Base-by-base conservation (phyloP, 2,329 filamentous ascomycete species). In the Tympanopsis confertula region DNA sequence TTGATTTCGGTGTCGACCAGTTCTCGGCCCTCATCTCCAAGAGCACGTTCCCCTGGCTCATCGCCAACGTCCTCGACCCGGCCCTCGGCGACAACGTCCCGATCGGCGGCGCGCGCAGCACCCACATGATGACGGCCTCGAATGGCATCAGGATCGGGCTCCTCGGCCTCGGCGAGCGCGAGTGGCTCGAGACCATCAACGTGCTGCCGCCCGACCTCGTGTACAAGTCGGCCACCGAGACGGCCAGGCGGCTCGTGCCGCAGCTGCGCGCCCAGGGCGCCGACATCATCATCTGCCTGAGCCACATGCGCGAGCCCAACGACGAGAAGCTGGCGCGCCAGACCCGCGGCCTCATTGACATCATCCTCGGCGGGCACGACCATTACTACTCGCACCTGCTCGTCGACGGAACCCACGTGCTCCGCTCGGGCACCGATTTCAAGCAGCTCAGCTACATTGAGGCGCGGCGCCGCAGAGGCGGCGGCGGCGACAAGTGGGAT, bases 131-230 rank as follows among this genome's bases (percentile, higher is more conserved):
- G 39, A 85, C 80, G 3, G 69, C 83, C 1, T 86, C 82, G 12
- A 88, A 88, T 55, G 87, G 87, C 18, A 71, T 94, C 58, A 91
- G 88, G 51, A 69, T 94, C 29, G 87, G 88, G 5, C 66, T 94
- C 32, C 81, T 94, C 39, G 87, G 88, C 0, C 67, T 94, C 2
- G 87, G 82, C 1, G 87, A 94, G 62, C 70, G 85, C 36, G 86
- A 94, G 56, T 94, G 86, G 81, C 71, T 94, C 12, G 86, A 80
- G 42, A 94, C 86, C 0, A 88, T 94, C 59, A 94, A 94, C 58
- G 75, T 75, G 12, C 64, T 94, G 7, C 88, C 87, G 0, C 86
- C 87, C 0, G 69, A 86, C 47, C 67, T 95, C 38, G 75, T 86
- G 46, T 94, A 91, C 65, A 78, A 78, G 51, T 88, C 84, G 5